Evolutionary conservation across 306 rosid genomes (phyloP).

Genomic region (Vigna reflexopilosa): DNA sequence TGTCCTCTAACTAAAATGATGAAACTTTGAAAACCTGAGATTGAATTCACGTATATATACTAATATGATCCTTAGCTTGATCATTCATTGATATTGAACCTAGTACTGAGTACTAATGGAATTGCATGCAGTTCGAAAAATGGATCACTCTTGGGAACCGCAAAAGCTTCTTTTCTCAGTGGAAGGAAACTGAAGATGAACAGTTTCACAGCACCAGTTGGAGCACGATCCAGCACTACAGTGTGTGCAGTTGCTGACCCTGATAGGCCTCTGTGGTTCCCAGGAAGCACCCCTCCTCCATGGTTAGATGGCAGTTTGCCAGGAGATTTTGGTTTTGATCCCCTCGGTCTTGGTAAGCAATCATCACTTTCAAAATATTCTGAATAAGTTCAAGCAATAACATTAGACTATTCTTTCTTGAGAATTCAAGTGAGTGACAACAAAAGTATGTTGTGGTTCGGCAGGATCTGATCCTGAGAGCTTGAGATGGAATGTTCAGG

Average conservation of each 20-base stretch:
- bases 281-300: constrained; percentile 53
- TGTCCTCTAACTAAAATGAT: background rate
- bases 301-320: constrained; percentile 58
- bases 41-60: background rate
- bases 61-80: constrained; percentile 14
- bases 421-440: constrained; percentile 22
- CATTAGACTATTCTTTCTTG: background rate
- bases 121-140: constrained; percentile 46
- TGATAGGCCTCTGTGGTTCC: constrained; percentile 52
- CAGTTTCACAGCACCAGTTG: constrained; percentile 34
- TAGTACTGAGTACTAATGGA: constrained; percentile 10
- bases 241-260: constrained; percentile 52
- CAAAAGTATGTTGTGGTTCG: constrained; percentile 3
- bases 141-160: constrained; percentile 44
- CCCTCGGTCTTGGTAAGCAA: constrained; percentile 52
- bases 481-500: constrained; percentile 43
- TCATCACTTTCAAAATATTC: background rate
- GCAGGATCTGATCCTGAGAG: constrained; percentile 43
- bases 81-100: constrained; percentile 10
- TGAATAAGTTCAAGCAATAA: background rate
- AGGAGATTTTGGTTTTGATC: constrained; percentile 57
- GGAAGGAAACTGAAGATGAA: constrained; percentile 49
- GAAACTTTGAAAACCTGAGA: background rate
- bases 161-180: constrained; percentile 44
- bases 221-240: constrained; percentile 42